These are phyloP conservation scores for Xylaria hypoxylon DNA, from an alignment of 2,329 filamentous ascomycete genomes.

Conservation along the genomic window DNA sequence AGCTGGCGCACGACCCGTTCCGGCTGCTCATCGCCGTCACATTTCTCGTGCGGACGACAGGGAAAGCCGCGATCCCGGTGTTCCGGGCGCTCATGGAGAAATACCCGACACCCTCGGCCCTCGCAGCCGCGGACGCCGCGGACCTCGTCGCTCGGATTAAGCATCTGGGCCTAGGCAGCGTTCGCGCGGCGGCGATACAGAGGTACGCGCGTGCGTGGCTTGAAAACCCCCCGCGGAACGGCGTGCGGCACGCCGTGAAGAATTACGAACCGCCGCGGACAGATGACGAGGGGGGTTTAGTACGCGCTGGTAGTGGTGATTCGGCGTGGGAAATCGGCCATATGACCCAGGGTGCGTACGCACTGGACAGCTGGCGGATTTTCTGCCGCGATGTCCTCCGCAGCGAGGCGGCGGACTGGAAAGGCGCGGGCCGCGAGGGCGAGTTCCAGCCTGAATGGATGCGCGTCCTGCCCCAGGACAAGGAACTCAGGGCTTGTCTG, in stretches of 20 bases:
- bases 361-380: slow-evolving; percentile 91
- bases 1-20: slow-evolving; percentile 79
- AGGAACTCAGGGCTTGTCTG: slow-evolving; percentile 87
- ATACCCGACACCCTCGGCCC: slow-evolving; percentile 74
- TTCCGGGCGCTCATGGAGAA: slow-evolving; percentile 74
- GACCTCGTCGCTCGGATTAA: slow-evolving; percentile 73
- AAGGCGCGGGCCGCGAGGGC: slow-evolving; percentile 63
- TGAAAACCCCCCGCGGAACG: slow-evolving; percentile 68
- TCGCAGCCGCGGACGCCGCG: slow-evolving; percentile 68
- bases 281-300: neutral
- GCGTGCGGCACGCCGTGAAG: slow-evolving; percentile 65
- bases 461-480: slow-evolving; percentile 83
- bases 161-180: slow-evolving; percentile 76
- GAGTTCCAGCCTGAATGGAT: slow-evolving; percentile 91
- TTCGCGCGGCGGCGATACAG: slow-evolving; percentile 76
- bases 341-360: slow-evolving; percentile 84
- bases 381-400: slow-evolving; percentile 87
- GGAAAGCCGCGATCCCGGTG: slow-evolving; percentile 78
- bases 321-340: slow-evolving; percentile 86
- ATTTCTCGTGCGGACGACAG: slow-evolving; percentile 85
- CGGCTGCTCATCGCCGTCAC: slow-evolving; percentile 84
- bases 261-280: slow-evolving; percentile 53
- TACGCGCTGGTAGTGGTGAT: neutral
- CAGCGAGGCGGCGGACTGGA: slow-evolving; percentile 73
- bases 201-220: slow-evolving; percentile 78